Percentiles rank a stretch among this genome's conserved stretches.
Conservation (phyloP, 306 rosid species). For the Cucumis hystrix region DNA sequence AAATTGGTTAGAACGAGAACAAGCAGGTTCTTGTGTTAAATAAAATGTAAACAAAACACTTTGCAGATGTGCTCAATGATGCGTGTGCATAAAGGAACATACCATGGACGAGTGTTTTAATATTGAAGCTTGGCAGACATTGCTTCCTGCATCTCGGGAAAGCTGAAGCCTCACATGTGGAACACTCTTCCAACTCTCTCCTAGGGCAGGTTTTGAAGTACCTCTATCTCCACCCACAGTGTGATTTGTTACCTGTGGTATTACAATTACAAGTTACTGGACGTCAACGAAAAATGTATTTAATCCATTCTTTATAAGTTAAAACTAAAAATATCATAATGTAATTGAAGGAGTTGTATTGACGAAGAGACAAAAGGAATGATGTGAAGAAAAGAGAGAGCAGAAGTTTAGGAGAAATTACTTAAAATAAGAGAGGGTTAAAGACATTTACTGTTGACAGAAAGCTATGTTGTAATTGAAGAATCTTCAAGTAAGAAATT, state of each 20-base stretch:
- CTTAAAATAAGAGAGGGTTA: background rate
- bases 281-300: background rate
- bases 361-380: background rate
- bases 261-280: slow-evolving; percentile 4
- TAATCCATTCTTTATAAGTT: background rate
- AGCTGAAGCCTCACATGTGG: slow-evolving; percentile 65
- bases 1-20: background rate
- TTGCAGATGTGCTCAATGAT: background rate
- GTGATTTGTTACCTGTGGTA: slow-evolving; percentile 81
- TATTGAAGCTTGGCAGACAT: slow-evolving; percentile 27
- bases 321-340: background rate
- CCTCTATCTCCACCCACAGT: slow-evolving; percentile 81
- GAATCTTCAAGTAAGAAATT: slow-evolving; percentile 17
- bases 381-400: background rate
- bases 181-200: slow-evolving; percentile 88
- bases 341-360: background rate
- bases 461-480: background rate
- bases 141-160: slow-evolving; percentile 41
- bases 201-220: slow-evolving; percentile 74
- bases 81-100: slow-evolving; percentile 13
- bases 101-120: slow-evolving; percentile 70
- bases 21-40: background rate
- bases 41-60: background rate
- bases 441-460: background rate
- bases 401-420: background rate